Conservation (phyloP, 2,329 filamentous ascomycete genomes). For the Sclerotiophoma versabilis region DNA sequence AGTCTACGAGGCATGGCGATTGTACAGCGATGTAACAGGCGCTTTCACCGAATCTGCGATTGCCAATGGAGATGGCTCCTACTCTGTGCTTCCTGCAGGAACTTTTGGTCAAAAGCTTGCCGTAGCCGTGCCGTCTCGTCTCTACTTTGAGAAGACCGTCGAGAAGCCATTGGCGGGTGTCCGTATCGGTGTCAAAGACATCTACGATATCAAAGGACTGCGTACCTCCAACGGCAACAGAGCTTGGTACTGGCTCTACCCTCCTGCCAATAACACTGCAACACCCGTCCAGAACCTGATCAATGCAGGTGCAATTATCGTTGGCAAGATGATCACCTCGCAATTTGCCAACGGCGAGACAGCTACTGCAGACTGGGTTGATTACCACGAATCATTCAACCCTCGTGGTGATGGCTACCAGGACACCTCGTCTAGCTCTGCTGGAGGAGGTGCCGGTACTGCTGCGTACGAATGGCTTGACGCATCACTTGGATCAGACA, state of each 20-base stretch:
- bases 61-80: slow-evolving; percentile 49
- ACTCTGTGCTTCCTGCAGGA: slow-evolving; percentile 51
- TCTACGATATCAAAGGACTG: slow-evolving; percentile 65
- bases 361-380: slow-evolving; percentile 61
- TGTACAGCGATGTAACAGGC: slow-evolving; percentile 59
- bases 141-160: slow-evolving; percentile 63
- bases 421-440: slow-evolving; percentile 57
- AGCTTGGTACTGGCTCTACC: slow-evolving; percentile 64
- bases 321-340: slow-evolving; percentile 56
- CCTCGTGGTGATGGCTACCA: slow-evolving; percentile 56
- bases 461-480: slow-evolving; percentile 59
- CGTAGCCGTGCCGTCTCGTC: slow-evolving; percentile 62
- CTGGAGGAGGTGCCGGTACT: slow-evolving; percentile 55
- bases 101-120: slow-evolving; percentile 50
- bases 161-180: slow-evolving; percentile 67
- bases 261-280: slow-evolving; percentile 56
- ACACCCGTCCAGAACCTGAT: slow-evolving; percentile 63
- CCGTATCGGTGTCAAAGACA: slow-evolving; percentile 69
- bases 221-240: slow-evolving; percentile 65
- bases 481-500: slow-evolving; percentile 58
- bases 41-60: slow-evolving; percentile 60
- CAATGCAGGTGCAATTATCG: slow-evolving; percentile 63
- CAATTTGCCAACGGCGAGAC: slow-evolving; percentile 56
- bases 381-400: slow-evolving; percentile 55
- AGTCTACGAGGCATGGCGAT: slow-evolving; percentile 57